phyloP scores from a whole-genome alignment of 257 asterid genomes.

The Capsicum chinense region DNA sequence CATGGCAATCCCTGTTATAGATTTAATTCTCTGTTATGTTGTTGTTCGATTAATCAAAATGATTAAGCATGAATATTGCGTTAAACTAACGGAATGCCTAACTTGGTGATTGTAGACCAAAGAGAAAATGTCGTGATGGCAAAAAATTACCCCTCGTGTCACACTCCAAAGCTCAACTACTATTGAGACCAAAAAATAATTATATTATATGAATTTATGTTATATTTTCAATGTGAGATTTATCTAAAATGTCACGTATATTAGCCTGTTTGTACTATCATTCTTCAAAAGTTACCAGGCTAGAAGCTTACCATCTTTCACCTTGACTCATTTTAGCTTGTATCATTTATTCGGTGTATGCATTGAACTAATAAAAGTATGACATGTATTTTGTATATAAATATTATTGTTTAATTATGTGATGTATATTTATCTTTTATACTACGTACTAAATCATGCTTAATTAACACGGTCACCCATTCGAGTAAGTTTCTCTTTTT shows the following conservation, averaged over 20 bases:
- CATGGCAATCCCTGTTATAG: neutral
- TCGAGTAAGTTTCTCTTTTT: neutral
- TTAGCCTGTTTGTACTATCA: too few species aligned
- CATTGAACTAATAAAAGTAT: neutral
- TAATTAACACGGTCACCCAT: neutral
- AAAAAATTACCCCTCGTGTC: neutral
- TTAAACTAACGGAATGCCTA: neutral
- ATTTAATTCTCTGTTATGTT: neutral
- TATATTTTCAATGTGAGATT: too few species aligned
- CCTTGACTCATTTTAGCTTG: neutral
- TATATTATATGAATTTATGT: too few species aligned
- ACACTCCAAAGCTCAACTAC: neutral
- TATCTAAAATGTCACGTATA: too few species aligned
- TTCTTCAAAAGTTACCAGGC: neutral
- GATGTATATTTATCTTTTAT: neutral
- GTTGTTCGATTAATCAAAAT: neutral
- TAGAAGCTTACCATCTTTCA: neutral
- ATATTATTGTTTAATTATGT: neutral
- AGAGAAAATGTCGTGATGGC: neutral
- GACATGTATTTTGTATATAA: neutral
- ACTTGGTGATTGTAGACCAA: conserved; percentile 15
- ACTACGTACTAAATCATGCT: neutral
- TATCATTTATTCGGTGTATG: neutral
- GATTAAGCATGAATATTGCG: conserved; percentile 13
- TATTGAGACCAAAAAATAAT: neutral